Evolutionary conservation across 345 rosid species (phyloP).

Genomic region (Xanthoceras sorbifolium): DNA sequence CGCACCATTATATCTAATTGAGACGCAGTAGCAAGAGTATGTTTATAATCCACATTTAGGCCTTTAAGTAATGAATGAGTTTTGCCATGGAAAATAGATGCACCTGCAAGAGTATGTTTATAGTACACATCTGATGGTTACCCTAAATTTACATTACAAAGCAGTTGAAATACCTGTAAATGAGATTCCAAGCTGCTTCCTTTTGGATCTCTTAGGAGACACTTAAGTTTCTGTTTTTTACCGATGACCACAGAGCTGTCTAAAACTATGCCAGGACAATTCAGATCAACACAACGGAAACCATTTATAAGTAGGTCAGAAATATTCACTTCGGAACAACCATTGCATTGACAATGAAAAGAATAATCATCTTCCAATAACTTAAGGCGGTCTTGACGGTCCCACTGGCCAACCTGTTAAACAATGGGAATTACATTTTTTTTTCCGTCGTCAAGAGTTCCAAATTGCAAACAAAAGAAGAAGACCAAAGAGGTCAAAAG

Average conservation of each 20-base stretch:
- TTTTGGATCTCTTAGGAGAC: conserved; percentile 20
- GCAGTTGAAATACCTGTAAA: conserved; percentile 41
- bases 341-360: conserved; percentile 65
- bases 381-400: conserved; percentile 62
- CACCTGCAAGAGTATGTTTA: background rate
- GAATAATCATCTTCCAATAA: conserved; percentile 74
- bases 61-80: background rate
- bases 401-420: conserved; percentile 78
- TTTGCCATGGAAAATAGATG: background rate
- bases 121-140: background rate
- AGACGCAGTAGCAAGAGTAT: background rate
- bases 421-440: background rate
- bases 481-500: conserved; percentile 3
- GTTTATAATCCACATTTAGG: background rate
- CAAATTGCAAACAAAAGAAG: background rate
- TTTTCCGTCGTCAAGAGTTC: background rate
- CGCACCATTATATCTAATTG: background rate
- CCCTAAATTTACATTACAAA: conserved; percentile 11
- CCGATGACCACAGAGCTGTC: conserved; percentile 34
- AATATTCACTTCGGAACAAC: conserved; percentile 64
- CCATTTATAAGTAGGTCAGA: conserved; percentile 73
- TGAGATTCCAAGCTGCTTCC: conserved; percentile 30
- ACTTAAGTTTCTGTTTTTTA: conserved; percentile 44
- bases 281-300: conserved; percentile 52
- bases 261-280: conserved; percentile 71